These are phyloP conservation scores for Plantago major DNA, from an alignment of 257 asterid genomes.

Conservation along the genomic window DNA sequence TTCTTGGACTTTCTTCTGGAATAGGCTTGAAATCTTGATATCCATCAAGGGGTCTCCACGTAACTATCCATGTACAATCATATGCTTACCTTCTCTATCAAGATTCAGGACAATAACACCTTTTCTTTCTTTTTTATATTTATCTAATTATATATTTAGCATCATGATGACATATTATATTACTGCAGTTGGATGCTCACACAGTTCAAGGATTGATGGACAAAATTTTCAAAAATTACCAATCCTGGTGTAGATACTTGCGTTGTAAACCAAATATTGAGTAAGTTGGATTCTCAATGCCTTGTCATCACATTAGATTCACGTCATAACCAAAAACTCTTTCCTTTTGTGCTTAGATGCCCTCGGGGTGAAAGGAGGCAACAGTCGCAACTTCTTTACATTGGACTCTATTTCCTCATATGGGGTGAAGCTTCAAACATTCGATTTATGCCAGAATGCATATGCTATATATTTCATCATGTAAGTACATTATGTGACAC, in stretches of 20 bases:
- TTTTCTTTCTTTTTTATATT: background rate
- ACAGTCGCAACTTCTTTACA: conserved; percentile 89
- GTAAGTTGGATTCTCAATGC: conserved; percentile 48
- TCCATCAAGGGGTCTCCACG: too few species aligned
- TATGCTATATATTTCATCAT: conserved; percentile 90
- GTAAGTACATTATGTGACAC: conserved; percentile 42
- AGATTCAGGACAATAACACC: too few species aligned
- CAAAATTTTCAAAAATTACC: conserved; percentile 73
- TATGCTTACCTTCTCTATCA: too few species aligned
- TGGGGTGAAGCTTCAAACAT: conserved; percentile 99
- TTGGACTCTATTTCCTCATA: conserved; percentile 90
- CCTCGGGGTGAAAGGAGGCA: conserved; percentile 55
- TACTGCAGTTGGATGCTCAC: conserved; percentile 59
- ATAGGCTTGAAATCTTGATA: too few species aligned
- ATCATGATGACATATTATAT: conserved; percentile 12
- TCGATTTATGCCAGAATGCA: conserved; percentile 98
- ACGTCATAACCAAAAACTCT: conserved; percentile 7
- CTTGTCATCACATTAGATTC: conserved; percentile 15
- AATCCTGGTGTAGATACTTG: conserved; percentile 86
- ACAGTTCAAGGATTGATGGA: conserved; percentile 65
- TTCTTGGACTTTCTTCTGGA: too few species aligned
- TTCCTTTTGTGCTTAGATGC: conserved; percentile 38
- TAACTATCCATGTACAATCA: too few species aligned
- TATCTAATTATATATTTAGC: conserved; percentile 13
- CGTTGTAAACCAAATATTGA: conserved; percentile 53